phyloP scores from a whole-genome alignment of 2,329 filamentous ascomycete genomes.

The Aspergillus sp. region DNA sequence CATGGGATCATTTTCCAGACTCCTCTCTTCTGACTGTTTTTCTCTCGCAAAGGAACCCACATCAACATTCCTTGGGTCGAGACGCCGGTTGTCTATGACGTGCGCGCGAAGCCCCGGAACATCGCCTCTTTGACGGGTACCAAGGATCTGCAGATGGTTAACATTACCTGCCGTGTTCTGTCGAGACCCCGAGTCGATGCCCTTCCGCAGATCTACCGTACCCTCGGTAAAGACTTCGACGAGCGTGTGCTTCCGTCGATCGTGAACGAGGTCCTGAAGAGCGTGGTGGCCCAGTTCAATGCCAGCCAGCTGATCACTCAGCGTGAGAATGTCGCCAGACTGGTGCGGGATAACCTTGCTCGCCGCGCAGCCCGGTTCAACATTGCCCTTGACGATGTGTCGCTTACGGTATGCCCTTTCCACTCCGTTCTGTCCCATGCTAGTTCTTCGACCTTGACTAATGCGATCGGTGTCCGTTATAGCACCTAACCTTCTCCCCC shows the following conservation, averaged over 20 bases:
- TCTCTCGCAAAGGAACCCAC: slow-evolving; percentile 69
- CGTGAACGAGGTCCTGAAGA: slow-evolving; percentile 98
- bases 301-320: slow-evolving; percentile 97
- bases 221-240: slow-evolving; percentile 92
- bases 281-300: slow-evolving; percentile 98
- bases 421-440: not conserved
- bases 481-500: slow-evolving; percentile 68
- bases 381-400: slow-evolving; percentile 96
- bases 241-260: slow-evolving; percentile 96
- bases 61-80: slow-evolving; percentile 95
- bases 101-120: slow-evolving; percentile 94
- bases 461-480: slow-evolving; percentile 8
- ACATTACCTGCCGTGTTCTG: slow-evolving; percentile 99
- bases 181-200: slow-evolving; percentile 84
- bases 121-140: slow-evolving; percentile 96
- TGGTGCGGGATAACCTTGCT: slow-evolving; percentile 91
- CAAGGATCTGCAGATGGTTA: slow-evolving; percentile 99
- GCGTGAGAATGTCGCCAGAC: slow-evolving; percentile 89
- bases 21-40: not conserved
- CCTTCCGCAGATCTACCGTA: slow-evolving; percentile 95
- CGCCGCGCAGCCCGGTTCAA: slow-evolving; percentile 93
- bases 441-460: not conserved
- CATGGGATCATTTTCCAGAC: not conserved
- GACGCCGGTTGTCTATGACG: slow-evolving; percentile 94
- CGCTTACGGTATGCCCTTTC: slow-evolving; percentile 70